Conservation (phyloP, 192 early-diverging fungal genomes). For the Geranomyces michiganensis region DNA sequence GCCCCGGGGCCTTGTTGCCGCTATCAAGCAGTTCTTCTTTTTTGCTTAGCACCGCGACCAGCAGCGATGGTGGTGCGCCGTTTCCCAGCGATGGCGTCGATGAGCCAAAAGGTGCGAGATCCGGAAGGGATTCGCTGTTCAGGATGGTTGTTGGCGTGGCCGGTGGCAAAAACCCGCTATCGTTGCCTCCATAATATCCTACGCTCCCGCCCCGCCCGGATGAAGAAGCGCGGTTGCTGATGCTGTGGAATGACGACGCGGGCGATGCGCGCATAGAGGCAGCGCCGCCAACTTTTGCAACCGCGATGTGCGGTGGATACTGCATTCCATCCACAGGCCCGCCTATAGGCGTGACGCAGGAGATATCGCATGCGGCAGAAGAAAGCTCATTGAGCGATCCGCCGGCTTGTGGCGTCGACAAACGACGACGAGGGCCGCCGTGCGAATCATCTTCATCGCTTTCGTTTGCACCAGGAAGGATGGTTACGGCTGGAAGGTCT, state of each 20-base stretch:
- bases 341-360: neutral
- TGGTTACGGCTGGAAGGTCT: neutral
- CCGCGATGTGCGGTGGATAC: too few relatives aligned
- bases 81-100: neutral
- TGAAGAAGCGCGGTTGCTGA: too few relatives aligned
- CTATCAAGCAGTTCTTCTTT: conserved; percentile 37
- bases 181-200: too few relatives aligned
- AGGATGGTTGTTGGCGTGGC: neutral
- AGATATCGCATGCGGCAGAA: neutral
- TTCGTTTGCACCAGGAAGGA: neutral
- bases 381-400: neutral
- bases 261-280: neutral
- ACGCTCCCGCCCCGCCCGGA: too few relatives aligned
- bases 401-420: neutral
- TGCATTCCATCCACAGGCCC: too few relatives aligned
- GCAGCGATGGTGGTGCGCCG: neutral
- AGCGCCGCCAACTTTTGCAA: too few relatives aligned
- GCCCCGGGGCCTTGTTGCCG: conserved; percentile 23
- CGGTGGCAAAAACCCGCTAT: neutral
- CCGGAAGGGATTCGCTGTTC: conserved; percentile 1
- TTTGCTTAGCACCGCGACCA: conserved; percentile 32
- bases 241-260: neutral
- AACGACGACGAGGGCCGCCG: neutral
- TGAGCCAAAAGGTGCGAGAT: neutral
- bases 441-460: neutral